A percentile compares a stretch with the other conserved stretches of the same genome.
These are phyloP conservation scores for Boeremia lycopersici DNA, from an alignment of 2,329 filamentous ascomycete species.

Conservation along the genomic window DNA sequence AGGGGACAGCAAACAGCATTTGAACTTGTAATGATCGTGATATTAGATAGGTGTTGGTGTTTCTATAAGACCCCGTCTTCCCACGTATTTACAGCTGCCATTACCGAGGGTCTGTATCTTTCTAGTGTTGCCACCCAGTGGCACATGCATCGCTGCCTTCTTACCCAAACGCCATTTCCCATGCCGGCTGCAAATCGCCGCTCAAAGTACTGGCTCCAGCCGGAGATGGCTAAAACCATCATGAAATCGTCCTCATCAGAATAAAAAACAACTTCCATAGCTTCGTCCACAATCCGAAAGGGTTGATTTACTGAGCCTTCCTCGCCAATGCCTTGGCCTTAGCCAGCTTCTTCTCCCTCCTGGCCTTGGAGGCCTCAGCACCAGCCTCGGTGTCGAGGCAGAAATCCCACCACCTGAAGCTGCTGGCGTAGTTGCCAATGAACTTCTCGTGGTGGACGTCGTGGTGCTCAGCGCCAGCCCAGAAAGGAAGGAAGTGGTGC, in stretches of 20 bases:
- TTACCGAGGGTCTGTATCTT: conserved; percentile 26
- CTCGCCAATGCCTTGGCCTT: conserved; percentile 55
- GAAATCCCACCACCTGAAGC: conserved; percentile 99
- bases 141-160: conserved; percentile 19
- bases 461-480: conserved; percentile 96
- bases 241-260: conserved; percentile 5
- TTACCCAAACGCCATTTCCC: conserved; percentile 32
- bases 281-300: neutral
- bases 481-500: conserved; percentile 95
- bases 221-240: conserved; percentile 23
- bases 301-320: conserved; percentile 58
- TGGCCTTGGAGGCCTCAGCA: conserved; percentile 81
- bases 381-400: conserved; percentile 91
- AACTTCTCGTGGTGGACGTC: conserved; percentile 98
- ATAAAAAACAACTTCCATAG: neutral
- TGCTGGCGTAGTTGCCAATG: conserved; percentile 96
- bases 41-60: conserved; percentile 36
- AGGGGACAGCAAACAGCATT: neutral
- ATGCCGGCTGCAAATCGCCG: conserved; percentile 12
- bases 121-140: conserved; percentile 23
- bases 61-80: conserved; percentile 29
- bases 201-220: conserved; percentile 9
- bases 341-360: conserved; percentile 79
- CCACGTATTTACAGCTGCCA: conserved; percentile 31
- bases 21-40: conserved; percentile 31